These are phyloP conservation scores for Musa beccarii DNA, from an alignment of 176 grass and related monocot species.

Conservation along the genomic window DNA sequence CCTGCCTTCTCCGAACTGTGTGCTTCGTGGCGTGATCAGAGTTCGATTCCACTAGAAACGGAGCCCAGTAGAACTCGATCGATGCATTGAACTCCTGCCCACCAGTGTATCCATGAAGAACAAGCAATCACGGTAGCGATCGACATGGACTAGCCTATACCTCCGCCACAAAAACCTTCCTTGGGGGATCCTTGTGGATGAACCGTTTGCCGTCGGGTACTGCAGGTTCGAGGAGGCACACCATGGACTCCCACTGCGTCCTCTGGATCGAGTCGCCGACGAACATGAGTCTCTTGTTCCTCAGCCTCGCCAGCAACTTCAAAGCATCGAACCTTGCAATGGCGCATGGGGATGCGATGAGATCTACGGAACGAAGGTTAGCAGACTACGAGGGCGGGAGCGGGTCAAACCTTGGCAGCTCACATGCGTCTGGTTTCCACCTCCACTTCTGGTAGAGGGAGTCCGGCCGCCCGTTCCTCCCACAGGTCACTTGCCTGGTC, in stretches of 20 bases:
- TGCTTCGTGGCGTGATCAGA: slow-evolving; percentile 51
- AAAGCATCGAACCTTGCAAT: slow-evolving; percentile 56
- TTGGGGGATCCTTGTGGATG: slow-evolving; percentile 56
- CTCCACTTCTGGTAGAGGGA: slow-evolving; percentile 22
- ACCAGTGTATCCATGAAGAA: neutral
- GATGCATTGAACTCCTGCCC: slow-evolving; percentile 69
- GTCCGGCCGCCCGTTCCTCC: slow-evolving; percentile 11
- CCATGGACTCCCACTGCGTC: slow-evolving; percentile 94
- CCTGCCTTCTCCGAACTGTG: slow-evolving; percentile 27
- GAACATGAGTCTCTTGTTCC: slow-evolving; percentile 72
- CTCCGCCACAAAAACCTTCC: slow-evolving; percentile 65
- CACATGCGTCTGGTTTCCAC: slow-evolving; percentile 20
- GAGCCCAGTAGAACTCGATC: slow-evolving; percentile 85
- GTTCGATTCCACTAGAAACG: slow-evolving; percentile 71
- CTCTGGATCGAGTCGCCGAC: slow-evolving; percentile 91
- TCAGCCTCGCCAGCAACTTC: slow-evolving; percentile 64
- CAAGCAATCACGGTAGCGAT: neutral
- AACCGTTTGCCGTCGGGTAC: slow-evolving; percentile 58
- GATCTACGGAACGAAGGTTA: neutral
- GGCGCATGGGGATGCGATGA: neutral
- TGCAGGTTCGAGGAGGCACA: slow-evolving; percentile 66
- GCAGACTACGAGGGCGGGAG: neutral
- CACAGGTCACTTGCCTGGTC: slow-evolving; percentile 17
- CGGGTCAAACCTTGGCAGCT: slow-evolving; percentile 8
- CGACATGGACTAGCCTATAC: slow-evolving; percentile 18